phyloP scores from a whole-genome alignment of 2,329 filamentous ascomycete species.

The Cryoendolithus antarcticus region DNA sequence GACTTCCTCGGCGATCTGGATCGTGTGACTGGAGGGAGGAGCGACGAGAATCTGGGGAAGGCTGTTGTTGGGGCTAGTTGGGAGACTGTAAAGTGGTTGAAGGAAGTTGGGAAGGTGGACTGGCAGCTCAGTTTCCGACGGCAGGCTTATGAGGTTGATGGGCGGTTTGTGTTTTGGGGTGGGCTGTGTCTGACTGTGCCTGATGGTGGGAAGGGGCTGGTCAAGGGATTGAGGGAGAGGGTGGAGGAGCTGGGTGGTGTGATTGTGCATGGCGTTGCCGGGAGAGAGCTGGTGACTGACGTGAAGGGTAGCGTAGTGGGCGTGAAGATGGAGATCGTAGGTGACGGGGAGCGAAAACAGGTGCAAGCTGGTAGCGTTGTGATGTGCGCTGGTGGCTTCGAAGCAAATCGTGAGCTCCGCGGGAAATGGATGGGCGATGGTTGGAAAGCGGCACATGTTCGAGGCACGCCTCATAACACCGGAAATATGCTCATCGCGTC shows the following conservation, averaged over 20 bases:
- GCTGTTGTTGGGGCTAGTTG: conserved; percentile 33
- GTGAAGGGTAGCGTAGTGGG: conserved; percentile 21
- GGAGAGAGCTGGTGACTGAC: conserved; percentile 29
- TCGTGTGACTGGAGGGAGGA: conserved; percentile 43
- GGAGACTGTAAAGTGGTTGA: conserved; percentile 19
- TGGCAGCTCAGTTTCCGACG: conserved; percentile 48
- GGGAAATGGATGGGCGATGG: conserved; percentile 43
- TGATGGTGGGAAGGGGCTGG: conserved; percentile 48
- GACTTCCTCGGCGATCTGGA: conserved; percentile 46
- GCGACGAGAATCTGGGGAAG: conserved; percentile 37
- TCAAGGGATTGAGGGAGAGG: conserved; percentile 35
- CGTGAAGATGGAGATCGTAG: conserved; percentile 18
- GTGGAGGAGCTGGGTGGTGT: conserved; percentile 33
- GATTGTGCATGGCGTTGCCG: conserved; percentile 36
- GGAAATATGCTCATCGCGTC: conserved; percentile 46
- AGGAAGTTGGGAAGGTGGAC: conserved; percentile 14
- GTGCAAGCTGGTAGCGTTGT: conserved; percentile 34
- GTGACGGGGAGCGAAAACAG: conserved; percentile 12
- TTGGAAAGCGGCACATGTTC: conserved; percentile 51
- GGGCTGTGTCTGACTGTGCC: conserved; percentile 48
- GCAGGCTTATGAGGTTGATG: conserved; percentile 53
- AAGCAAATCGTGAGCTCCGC: conserved; percentile 47
- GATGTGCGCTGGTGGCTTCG: conserved; percentile 51
- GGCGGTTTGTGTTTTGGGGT: conserved; percentile 53
- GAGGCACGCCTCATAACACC: conserved; percentile 53